Conservation (phyloP, 2,329 filamentous ascomycete species). For the Cladosporium sphaerospermum region DNA sequence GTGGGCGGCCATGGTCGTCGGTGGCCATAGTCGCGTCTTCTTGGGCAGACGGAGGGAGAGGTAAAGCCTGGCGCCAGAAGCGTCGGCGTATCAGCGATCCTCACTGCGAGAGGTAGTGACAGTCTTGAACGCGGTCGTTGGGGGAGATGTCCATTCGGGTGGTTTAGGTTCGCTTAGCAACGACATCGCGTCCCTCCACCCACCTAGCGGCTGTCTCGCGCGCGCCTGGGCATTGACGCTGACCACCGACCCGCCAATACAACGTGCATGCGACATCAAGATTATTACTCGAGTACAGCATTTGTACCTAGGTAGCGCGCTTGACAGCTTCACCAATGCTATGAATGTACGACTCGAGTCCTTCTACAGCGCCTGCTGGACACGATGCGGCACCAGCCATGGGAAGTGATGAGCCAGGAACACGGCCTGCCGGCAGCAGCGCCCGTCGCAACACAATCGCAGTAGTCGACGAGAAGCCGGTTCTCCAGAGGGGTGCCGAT, state of each 20-base stretch:
- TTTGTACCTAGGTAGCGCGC: too few species aligned
- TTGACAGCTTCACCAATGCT: not conserved
- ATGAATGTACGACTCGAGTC: slow-evolving; percentile 5
- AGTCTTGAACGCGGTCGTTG: too few species aligned
- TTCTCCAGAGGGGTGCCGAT: not conserved
- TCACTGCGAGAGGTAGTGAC: too few species aligned
- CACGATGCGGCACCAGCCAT: slow-evolving; percentile 5
- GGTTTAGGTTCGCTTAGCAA: too few species aligned
- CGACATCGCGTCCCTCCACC: too few species aligned
- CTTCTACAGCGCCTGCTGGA: not conserved
- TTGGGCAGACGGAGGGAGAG: not conserved
- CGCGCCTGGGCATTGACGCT: too few species aligned
- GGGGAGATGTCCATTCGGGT: too few species aligned
- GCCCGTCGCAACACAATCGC: slow-evolving; percentile 10
- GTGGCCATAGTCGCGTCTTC: not conserved
- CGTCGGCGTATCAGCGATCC: not conserved
- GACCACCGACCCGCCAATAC: too few species aligned
- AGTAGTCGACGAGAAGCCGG: slow-evolving; percentile 1
- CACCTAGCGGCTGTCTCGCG: too few species aligned
- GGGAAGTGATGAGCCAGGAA: not conserved
- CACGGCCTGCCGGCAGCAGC: not conserved
- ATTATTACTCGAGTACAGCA: too few species aligned
- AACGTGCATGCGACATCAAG: too few species aligned
- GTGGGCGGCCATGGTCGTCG: slow-evolving; percentile 1
- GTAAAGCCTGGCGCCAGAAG: not conserved